Evolutionary conservation across 139 green algal species (phyloP).

Genomic region (Pleodorina starrii): DNA sequence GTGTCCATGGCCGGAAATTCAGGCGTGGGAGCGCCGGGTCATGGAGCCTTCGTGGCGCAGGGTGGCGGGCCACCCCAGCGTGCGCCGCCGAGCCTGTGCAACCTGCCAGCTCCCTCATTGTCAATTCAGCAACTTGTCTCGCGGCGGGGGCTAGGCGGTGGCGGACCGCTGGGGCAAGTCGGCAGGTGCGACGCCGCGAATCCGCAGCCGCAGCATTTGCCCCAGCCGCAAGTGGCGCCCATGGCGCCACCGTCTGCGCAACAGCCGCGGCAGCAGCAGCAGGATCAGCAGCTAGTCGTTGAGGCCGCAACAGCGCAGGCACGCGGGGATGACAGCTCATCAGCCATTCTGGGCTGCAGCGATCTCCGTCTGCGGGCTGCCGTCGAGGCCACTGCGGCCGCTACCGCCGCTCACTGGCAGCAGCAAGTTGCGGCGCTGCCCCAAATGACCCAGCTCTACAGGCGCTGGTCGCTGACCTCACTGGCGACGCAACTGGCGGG

Average conservation of each 20-base stretch:
- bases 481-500: neutral
- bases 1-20: no score
- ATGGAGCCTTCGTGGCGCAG: no score
- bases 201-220: neutral
- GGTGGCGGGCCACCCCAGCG: no score
- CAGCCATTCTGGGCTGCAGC: neutral
- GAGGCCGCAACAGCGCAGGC: neutral
- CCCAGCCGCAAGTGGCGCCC: neutral
- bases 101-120: neutral
- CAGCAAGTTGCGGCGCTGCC: neutral
- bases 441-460: neutral
- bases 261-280: neutral
- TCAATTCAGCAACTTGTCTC: neutral
- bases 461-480: neutral
- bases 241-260: neutral
- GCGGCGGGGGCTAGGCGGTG: neutral
- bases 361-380: neutral
- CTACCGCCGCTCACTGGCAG: neutral
- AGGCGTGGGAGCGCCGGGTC: no score
- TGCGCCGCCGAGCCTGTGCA: neutral
- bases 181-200: neutral
- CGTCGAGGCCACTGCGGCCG: neutral
- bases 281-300: no score
- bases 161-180: neutral
- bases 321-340: neutral